These are phyloP conservation scores for Globisporangium polare DNA, from an alignment of 352 stramenopile species.

Conservation along the genomic window DNA sequence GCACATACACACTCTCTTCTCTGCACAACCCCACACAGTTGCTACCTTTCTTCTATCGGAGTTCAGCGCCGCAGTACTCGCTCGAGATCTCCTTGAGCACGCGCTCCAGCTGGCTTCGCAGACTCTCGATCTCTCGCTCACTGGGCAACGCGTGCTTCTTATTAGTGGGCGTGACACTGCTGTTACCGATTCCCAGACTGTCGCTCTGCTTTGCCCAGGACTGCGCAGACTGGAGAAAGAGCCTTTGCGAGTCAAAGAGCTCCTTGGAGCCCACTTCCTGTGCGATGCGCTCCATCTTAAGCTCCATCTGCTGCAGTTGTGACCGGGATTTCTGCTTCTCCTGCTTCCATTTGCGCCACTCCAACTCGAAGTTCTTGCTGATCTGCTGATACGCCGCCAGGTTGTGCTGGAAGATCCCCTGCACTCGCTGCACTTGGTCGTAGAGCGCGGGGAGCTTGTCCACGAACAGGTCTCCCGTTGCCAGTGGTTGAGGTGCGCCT, in stretches of 20 bases:
- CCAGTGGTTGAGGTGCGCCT: background rate
- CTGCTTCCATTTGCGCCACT: constrained; percentile 40
- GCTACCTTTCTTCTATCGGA: constrained; percentile 23
- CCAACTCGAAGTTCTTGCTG: constrained; percentile 22
- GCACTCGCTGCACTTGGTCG: constrained; percentile 24
- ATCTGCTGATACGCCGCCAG: constrained; percentile 27
- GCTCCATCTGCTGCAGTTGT: constrained; percentile 40
- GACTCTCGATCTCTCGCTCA: constrained; percentile 30
- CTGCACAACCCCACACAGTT: background rate
- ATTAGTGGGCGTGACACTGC: background rate
- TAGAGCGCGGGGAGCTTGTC: constrained; percentile 14
- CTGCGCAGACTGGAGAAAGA: constrained; percentile 35
- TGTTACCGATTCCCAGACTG: background rate
- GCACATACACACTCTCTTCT: background rate
- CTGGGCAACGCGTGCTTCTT: constrained; percentile 12
- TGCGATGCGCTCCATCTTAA: constrained; percentile 35
- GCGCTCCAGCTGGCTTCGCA: constrained; percentile 38
- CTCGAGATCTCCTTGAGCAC: constrained; percentile 51
- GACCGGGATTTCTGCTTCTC: constrained; percentile 31
- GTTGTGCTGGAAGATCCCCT: constrained; percentile 27
- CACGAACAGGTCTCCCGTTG: background rate
- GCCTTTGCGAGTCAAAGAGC: constrained; percentile 37
- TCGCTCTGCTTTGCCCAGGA: constrained; percentile 15
- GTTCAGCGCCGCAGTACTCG: constrained; percentile 39
- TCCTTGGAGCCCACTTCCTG: constrained; percentile 38